phyloP scores from a whole-genome alignment of 805 yeast species.

The Saccharomycopsis malanga region DNA sequence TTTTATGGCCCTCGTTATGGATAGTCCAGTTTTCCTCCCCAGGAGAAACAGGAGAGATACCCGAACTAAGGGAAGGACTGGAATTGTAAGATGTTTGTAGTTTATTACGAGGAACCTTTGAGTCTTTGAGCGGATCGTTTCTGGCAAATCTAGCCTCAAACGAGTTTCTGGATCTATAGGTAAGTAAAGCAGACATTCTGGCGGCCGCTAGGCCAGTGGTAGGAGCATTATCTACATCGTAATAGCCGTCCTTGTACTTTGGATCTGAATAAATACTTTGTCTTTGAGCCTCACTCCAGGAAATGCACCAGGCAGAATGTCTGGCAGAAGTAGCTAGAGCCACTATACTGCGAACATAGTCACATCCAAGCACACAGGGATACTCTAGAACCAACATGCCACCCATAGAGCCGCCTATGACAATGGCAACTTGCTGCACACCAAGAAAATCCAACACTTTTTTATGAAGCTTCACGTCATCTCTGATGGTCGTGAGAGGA shows the following conservation, averaged over 20 bases:
- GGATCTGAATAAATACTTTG: constrained; percentile 96
- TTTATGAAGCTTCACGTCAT: constrained; percentile 77
- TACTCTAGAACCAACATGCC: constrained; percentile 92
- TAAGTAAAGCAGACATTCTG: constrained; percentile 90
- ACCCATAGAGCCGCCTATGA: constrained; percentile 98
- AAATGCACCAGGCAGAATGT: constrained; percentile 97
- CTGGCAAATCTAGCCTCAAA: constrained; percentile 93
- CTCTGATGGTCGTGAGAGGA: constrained; percentile 89
- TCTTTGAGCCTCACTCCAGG: constrained; percentile 98
- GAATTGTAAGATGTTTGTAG: background rate
- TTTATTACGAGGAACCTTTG: constrained; percentile 18
- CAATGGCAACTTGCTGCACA: constrained; percentile 73
- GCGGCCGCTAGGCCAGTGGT: constrained; percentile 88
- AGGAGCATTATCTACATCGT: constrained; percentile 72
- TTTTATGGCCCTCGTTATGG: constrained; percentile 76
- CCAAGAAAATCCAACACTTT: constrained; percentile 72
- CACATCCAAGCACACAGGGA: constrained; percentile 55
- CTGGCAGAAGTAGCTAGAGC: constrained; percentile 92
- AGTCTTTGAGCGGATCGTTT: constrained; percentile 45
- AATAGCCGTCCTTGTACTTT: constrained; percentile 85
- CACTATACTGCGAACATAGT: constrained; percentile 62
- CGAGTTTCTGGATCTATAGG: constrained; percentile 87
- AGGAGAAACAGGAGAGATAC: constrained; percentile 29
- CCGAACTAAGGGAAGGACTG: background rate
- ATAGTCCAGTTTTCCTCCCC: constrained; percentile 74